Evolutionary conservation across 768 basidiomycete species (phyloP).

Genomic region (Flagelloscypha sp.): DNA sequence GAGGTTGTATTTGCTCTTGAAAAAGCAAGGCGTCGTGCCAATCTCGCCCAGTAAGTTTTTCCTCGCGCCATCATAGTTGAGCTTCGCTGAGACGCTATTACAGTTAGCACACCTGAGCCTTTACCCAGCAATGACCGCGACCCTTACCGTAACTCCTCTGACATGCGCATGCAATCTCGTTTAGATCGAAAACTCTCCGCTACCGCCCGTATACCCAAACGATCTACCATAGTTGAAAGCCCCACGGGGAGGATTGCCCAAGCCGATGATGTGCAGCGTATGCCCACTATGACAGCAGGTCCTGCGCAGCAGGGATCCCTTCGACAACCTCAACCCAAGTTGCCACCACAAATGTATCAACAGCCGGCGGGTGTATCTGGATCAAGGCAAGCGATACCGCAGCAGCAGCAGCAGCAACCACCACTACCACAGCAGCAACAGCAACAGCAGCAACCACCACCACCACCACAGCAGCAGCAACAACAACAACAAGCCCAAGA

Average conservation of each 20-base stretch:
- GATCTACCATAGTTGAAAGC: slow-evolving; percentile 93
- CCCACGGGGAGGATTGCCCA: slow-evolving; percentile 84
- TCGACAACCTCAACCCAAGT: too few species aligned
- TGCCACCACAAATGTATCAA: too few species aligned
- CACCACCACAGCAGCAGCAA: slow-evolving; percentile 28
- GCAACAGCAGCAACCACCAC: slow-evolving; percentile 20
- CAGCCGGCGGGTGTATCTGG: too few species aligned
- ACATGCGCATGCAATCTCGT: slow-evolving; percentile 92
- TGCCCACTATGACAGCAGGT: slow-evolving; percentile 26
- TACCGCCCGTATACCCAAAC: slow-evolving; percentile 84
- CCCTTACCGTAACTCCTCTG: slow-evolving; percentile 78
- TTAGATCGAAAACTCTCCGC: slow-evolving; percentile 93
- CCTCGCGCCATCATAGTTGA: neutral
- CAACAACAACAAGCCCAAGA: slow-evolving; percentile 34
- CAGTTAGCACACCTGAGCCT: slow-evolving; percentile 10
- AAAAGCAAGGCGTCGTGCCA: slow-evolving; percentile 87
- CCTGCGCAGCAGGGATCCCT: slow-evolving; percentile 13
- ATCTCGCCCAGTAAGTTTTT: slow-evolving; percentile 55
- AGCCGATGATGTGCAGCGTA: slow-evolving; percentile 47
- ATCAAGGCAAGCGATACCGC: too few species aligned
- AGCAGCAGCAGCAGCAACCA: slow-evolving; percentile 20
- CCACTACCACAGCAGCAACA: slow-evolving; percentile 20
- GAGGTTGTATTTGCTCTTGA: slow-evolving; percentile 78
- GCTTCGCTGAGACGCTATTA: slow-evolving; percentile 1
- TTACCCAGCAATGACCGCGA: slow-evolving; percentile 38